Evolutionary conservation across 345 rosid genomes (phyloP).

Genomic region (Salix udensis): DNA sequence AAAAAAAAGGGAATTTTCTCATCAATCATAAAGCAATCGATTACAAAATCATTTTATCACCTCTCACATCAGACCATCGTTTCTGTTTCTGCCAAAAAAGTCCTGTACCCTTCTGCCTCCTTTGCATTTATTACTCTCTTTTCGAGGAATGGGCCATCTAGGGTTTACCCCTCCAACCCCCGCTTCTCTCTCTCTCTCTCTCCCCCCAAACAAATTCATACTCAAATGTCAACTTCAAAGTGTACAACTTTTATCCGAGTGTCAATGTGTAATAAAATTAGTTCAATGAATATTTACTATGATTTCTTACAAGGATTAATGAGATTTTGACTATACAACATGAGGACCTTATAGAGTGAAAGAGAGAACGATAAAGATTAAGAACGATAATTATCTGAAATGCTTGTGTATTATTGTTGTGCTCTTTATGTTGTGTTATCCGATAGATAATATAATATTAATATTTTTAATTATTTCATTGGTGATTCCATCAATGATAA

Average conservation of each 20-base stretch:
- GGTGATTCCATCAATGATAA: no score
- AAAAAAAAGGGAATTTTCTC: neutral
- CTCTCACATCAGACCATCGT: constrained; percentile 31
- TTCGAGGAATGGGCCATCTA: constrained; percentile 29
- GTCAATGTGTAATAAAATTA: neutral
- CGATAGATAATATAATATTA: no score
- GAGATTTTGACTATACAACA: neutral
- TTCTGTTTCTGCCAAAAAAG: constrained; percentile 25
- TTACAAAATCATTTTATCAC: constrained; percentile 45
- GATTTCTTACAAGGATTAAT: neutral
- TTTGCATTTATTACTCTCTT: constrained; percentile 26
- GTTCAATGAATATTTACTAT: neutral
- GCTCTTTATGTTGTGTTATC: no score
- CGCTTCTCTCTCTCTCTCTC: neutral
- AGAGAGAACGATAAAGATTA: no score
- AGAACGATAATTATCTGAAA: no score
- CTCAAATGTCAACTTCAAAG: constrained; percentile 27
- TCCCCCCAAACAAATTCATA: neutral
- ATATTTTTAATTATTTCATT: no score
- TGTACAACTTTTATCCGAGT: constrained; percentile 24
- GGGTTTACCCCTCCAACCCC: constrained; percentile 15
- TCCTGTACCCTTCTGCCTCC: constrained; percentile 18
- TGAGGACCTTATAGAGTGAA: neutral
- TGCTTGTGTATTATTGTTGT: no score
- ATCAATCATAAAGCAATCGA: constrained; percentile 55